A percentile compares a stretch with the other conserved stretches of the same genome.
These are phyloP conservation scores for Apiotrichum gamsii DNA, from an alignment of 1,284 basidiomycete genomes.

Conservation along the genomic window DNA sequence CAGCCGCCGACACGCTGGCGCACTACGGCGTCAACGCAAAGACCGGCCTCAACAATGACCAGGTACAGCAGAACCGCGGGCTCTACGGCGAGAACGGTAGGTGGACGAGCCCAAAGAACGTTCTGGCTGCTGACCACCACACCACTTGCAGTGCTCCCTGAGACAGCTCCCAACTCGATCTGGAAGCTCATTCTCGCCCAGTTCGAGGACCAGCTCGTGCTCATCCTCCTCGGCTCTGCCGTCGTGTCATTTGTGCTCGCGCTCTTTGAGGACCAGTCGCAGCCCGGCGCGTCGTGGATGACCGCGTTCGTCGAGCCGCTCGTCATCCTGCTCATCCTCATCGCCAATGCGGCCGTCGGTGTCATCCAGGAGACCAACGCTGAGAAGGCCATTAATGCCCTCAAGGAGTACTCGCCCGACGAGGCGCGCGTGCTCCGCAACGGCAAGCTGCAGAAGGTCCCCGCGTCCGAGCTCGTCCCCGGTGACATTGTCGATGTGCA, in stretches of 20 bases:
- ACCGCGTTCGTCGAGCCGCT: conserved; percentile 85
- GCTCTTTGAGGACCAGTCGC: conserved; percentile 64
- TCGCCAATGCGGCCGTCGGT: conserved; percentile 89
- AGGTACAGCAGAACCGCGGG: conserved; percentile 60
- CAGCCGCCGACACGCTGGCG: conserved; percentile 39
- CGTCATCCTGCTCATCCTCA: conserved; percentile 86
- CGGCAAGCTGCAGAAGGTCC: conserved; percentile 64
- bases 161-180: conserved; percentile 80
- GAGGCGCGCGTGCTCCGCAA: conserved; percentile 83
- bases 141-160: conserved; percentile 76
- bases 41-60: conserved; percentile 37
- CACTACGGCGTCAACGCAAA: conserved; percentile 37
- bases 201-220: conserved; percentile 93
- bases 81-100: conserved; percentile 79
- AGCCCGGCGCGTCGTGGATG: conserved; percentile 56
- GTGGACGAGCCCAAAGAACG: conserved; percentile 35
- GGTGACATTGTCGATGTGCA: conserved; percentile 84
- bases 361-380: conserved; percentile 93
- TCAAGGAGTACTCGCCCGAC: conserved; percentile 91
- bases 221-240: conserved; percentile 86
- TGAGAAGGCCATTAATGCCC: conserved; percentile 91
- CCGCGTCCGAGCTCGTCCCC: conserved; percentile 81
- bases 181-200: conserved; percentile 93
- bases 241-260: conserved; percentile 85
- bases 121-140: conserved; percentile 11